These are phyloP conservation scores for Beauveria australis DNA, from an alignment of 2,329 filamentous ascomycete genomes.

Conservation along the genomic window DNA sequence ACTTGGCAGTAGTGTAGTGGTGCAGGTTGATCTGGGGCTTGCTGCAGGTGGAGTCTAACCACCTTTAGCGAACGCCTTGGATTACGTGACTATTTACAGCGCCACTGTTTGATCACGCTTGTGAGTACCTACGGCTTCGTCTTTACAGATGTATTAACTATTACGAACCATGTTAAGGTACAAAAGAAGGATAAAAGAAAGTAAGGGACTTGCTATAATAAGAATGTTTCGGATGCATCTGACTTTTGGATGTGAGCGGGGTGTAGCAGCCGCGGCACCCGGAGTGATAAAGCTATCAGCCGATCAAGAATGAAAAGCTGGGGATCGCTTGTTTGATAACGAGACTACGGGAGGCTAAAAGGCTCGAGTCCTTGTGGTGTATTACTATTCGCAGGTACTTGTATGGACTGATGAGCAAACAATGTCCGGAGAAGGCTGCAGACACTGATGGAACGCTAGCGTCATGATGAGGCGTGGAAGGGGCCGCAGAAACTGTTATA, in stretches of 20 bases:
- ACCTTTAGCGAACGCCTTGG: too few relatives aligned
- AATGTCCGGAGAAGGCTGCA: constrained; percentile 2
- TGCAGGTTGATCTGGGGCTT: neutral
- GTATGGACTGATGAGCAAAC: neutral
- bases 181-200: too few relatives aligned
- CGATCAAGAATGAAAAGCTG: neutral
- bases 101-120: neutral
- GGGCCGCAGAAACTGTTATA: neutral
- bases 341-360: neutral
- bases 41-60: neutral
- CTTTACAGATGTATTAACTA: too few relatives aligned
- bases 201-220: neutral
- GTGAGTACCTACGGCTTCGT: neutral
- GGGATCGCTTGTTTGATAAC: neutral
- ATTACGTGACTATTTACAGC: neutral
- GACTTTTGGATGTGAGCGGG: neutral
- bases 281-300: neutral
- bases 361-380: neutral
- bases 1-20: neutral
- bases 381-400: neutral
- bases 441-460: constrained; percentile 2
- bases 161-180: too few relatives aligned
- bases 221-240: neutral
- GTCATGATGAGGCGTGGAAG: neutral
- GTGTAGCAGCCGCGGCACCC: neutral